Evolutionary conservation across 352 stramenopile genomes (phyloP).

Genomic region (Phytopythium kandeliae): DNA sequence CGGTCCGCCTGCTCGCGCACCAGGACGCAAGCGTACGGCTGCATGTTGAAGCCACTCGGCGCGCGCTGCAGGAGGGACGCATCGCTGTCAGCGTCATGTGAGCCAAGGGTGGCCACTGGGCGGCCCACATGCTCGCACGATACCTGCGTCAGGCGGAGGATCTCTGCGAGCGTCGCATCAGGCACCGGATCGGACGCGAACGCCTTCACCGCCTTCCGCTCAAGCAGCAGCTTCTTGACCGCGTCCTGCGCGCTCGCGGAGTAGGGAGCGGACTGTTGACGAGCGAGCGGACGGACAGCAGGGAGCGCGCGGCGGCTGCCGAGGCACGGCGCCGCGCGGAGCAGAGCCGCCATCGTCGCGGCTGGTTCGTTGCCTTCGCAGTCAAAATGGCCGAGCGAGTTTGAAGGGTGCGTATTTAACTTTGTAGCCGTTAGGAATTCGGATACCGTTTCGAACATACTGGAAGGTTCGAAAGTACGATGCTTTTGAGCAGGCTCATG

Average conservation of each 20-base stretch:
- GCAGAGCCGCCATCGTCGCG: not conserved
- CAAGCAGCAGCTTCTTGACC: conserved; percentile 8
- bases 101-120: not conserved
- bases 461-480: not conserved
- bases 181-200: conserved; percentile 36
- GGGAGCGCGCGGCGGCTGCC: not conserved
- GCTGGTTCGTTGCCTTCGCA: too few relatives aligned
- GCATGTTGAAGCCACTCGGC: conserved; percentile 76
- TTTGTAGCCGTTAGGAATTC: too few relatives aligned
- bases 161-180: conserved; percentile 44
- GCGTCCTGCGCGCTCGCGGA: not conserved
- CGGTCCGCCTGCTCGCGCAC: conserved; percentile 66
- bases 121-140: not conserved
- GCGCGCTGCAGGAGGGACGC: conserved; percentile 28
- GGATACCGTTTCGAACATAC: conserved; percentile 2
- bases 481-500: not conserved
- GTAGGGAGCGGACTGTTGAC: not conserved
- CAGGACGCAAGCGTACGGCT: conserved; percentile 74
- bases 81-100: not conserved
- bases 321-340: conserved; percentile 1
- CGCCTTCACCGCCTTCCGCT: conserved; percentile 21
- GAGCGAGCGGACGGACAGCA: not conserved
- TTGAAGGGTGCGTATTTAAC: too few relatives aligned
- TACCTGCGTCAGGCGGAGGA: conserved; percentile 59
- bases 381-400: too few relatives aligned